Conservation (phyloP, 202 grass and related monocot species). For the Bolboschoenoplectus hybrid region DNA sequence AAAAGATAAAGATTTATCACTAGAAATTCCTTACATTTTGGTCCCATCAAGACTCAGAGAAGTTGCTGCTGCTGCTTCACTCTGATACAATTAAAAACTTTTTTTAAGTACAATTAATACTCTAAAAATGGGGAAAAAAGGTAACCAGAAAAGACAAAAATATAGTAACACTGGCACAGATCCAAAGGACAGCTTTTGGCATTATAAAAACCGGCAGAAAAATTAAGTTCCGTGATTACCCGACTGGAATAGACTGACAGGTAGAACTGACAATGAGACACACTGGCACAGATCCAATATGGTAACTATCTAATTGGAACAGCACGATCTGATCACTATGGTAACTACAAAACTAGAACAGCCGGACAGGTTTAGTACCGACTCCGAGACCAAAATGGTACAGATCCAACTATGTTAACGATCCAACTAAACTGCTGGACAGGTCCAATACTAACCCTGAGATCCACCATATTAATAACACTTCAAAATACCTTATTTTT, state of each 20-base stretch:
- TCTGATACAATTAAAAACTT: constrained; percentile 40
- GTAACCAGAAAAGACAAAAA: not conserved
- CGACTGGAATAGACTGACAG: not conserved
- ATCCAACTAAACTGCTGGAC: too few species aligned
- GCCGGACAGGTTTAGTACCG: not conserved
- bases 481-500: not conserved
- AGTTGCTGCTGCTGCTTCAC: constrained; percentile 47
- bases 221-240: not conserved
- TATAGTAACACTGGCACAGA: too few species aligned
- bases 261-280: not conserved
- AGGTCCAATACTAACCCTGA: not conserved
- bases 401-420: not conserved
- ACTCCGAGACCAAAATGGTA: not conserved
- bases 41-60: constrained; percentile 69
- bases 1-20: not conserved
- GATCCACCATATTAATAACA: constrained; percentile 11
- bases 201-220: not conserved
- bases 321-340: not conserved
- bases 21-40: constrained; percentile 56
- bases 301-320: not conserved
- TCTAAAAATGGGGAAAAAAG: not conserved
- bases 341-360: not conserved
- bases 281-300: not conserved
- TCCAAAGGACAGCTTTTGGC: not conserved
- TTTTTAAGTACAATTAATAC: constrained; percentile 28